Evolutionary conservation across 2,329 filamentous ascomycete genomes (phyloP).

Genomic region (Sordariomycetes sp.): DNA sequence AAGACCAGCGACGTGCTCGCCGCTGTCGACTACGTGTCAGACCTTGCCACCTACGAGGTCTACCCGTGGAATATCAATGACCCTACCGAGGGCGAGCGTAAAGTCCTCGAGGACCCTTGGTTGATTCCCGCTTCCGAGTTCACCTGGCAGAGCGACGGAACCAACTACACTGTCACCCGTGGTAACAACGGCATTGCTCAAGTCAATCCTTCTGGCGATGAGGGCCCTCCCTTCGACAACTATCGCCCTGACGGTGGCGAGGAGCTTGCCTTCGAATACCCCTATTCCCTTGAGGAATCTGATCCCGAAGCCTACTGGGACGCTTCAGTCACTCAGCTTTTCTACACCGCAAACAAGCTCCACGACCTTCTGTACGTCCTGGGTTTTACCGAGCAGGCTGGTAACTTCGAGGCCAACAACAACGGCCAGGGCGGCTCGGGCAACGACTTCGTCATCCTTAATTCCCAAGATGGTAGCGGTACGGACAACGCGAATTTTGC

Average conservation of each 20-base stretch:
- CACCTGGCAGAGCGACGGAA: conserved; percentile 42
- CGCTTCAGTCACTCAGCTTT: conserved; percentile 48
- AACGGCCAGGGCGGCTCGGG: conserved; percentile 40
- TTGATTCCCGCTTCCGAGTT: conserved; percentile 35
- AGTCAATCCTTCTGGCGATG: conserved; percentile 29
- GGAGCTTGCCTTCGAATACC: conserved; percentile 35
- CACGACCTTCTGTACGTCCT: conserved; percentile 49
- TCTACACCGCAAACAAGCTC: conserved; percentile 51
- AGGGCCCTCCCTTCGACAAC: conserved; percentile 17
- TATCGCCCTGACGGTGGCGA: conserved; percentile 38
- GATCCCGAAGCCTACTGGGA: conserved; percentile 35
- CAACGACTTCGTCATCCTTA: conserved; percentile 44
- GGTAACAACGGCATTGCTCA: conserved; percentile 53
- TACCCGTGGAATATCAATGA: conserved; percentile 48
- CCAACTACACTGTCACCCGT: conserved; percentile 39
- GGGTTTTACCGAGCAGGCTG: conserved; percentile 47
- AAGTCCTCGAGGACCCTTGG: conserved; percentile 37
- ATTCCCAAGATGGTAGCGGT: conserved; percentile 45
- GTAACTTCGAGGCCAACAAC: conserved; percentile 53
- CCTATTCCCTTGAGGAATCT: conserved; percentile 23
- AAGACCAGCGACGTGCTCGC: conserved; percentile 37
- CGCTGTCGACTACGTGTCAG: conserved; percentile 47
- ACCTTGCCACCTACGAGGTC: conserved; percentile 42
- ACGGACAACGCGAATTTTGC: conserved; percentile 51
- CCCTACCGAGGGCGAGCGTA: conserved; percentile 37